A percentile compares a stretch with the other conserved stretches of the same genome.
These are phyloP conservation scores for Zizania palustris DNA, from an alignment of 202 grass and related monocot genomes.

Conservation along the genomic window DNA sequence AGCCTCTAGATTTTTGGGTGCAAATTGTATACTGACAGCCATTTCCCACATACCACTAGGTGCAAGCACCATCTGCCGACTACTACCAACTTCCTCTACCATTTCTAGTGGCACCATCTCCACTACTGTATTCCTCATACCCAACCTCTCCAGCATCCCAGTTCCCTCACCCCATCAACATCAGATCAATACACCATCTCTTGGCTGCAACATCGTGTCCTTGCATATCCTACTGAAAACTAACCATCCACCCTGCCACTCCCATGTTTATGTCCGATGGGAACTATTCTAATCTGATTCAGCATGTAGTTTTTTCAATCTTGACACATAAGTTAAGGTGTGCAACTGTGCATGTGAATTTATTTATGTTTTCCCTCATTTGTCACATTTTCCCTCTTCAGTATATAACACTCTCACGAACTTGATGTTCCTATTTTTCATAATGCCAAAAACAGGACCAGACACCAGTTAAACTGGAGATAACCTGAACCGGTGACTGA, in stretches of 20 bases:
- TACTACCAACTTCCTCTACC: background rate
- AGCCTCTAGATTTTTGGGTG: background rate
- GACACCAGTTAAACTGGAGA: background rate
- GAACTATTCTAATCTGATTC: background rate
- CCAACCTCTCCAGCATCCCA: background rate
- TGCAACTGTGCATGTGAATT: background rate
- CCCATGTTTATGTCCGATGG: background rate
- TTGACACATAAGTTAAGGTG: background rate
- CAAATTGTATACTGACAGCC: slow-evolving; percentile 13
- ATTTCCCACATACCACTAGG: background rate
- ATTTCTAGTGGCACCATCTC: background rate
- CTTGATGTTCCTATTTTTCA: background rate
- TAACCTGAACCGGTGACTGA: background rate
- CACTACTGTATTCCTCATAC: background rate
- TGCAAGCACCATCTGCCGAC: background rate
- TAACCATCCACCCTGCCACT: background rate
- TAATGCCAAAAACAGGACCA: background rate
- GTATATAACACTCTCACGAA: background rate
- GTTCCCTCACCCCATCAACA: background rate
- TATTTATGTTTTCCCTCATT: background rate
- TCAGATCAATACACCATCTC: background rate
- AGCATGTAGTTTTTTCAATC: background rate
- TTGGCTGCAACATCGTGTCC: background rate
- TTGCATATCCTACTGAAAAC: background rate
- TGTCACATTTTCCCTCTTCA: background rate